These are phyloP conservation scores for Eucalyptus regnans DNA, from an alignment of 345 rosid species.

Conservation along the genomic window DNA sequence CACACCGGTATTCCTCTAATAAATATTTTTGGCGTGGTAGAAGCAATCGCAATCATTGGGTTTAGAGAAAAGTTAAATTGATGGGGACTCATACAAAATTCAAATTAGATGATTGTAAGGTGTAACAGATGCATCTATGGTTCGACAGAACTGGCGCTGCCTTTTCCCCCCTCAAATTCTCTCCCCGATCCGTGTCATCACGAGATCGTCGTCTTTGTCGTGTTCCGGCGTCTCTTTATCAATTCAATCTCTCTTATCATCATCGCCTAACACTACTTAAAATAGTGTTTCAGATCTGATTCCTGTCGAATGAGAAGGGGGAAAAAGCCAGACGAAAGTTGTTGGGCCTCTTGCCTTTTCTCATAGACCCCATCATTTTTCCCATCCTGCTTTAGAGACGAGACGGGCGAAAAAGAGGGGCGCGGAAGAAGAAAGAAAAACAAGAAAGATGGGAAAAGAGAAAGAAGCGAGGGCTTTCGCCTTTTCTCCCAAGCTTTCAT, in stretches of 20 bases:
- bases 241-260: background rate
- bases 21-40: background rate
- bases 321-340: background rate
- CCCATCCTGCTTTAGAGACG: background rate
- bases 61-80: background rate
- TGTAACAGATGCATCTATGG: background rate
- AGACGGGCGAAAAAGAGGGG: background rate
- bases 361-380: background rate
- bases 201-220: background rate
- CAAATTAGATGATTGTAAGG: background rate
- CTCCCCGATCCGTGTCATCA: background rate
- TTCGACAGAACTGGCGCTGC: background rate
- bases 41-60: background rate
- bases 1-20: background rate
- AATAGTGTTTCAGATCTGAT: background rate
- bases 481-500: background rate
- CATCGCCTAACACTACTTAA: background rate
- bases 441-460: background rate
- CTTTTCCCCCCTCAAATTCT: background rate
- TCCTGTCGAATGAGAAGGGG: background rate
- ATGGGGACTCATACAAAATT: background rate
- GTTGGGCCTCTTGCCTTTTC: background rate
- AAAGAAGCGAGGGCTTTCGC: background rate
- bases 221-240: background rate
- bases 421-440: background rate